A percentile compares a stretch with the other conserved stretches of the same genome.
phyloP scores from a whole-genome alignment of 495 filamentous ascomycete species.

The Neohortaea acidophila region DNA sequence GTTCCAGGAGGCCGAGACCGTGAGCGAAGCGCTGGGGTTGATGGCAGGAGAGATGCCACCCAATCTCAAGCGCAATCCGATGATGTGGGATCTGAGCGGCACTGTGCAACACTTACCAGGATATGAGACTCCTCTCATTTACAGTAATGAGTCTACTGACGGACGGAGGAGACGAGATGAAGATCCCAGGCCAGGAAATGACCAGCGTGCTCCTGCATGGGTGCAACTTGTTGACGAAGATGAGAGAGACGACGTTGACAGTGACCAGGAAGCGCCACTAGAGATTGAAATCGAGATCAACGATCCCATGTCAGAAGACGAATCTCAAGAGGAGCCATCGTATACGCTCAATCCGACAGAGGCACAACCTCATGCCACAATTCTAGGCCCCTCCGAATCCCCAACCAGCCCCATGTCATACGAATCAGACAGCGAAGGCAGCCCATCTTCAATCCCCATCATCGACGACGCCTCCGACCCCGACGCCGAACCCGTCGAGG shows the following conservation, averaged over 20 bases:
- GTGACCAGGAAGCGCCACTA: neutral
- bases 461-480: conserved; percentile 11
- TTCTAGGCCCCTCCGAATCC: no score
- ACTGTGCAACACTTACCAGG: conserved; percentile 6
- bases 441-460: neutral
- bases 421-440: neutral
- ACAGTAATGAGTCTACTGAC: no score
- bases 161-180: no score
- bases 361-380: no score
- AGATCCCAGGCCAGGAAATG: no score
- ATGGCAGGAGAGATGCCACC: conserved; percentile 1
- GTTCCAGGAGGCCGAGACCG: conserved; percentile 7
- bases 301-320: neutral
- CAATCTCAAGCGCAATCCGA: neutral
- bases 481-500: conserved; percentile 17
- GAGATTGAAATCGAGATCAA: conserved; percentile 1
- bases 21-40: conserved; percentile 6
- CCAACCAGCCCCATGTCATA: no score
- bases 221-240: no score
- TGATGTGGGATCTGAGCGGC: conserved; percentile 12
- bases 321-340: neutral
- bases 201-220: no score
- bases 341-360: no score
- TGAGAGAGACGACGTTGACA: neutral
- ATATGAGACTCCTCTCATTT: neutral